Evolutionary conservation across 2,329 filamentous ascomycete species (phyloP).

Genomic region (Pleomassaria siparia): DNA sequence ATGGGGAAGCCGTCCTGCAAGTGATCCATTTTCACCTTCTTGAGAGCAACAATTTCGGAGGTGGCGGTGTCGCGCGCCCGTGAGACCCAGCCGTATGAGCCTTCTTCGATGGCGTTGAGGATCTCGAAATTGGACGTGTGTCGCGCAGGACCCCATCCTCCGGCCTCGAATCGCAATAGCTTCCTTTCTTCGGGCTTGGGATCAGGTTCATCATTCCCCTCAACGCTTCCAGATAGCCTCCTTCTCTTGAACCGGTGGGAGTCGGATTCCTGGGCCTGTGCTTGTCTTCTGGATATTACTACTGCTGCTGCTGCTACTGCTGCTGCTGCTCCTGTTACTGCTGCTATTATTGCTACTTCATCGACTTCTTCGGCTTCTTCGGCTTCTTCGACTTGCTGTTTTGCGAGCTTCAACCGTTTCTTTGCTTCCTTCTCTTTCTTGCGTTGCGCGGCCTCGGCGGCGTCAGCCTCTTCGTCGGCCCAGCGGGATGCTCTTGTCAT

Average conservation of each 20-base stretch:
- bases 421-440: conserved; percentile 88
- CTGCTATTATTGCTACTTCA: conserved; percentile 31
- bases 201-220: conserved; percentile 3
- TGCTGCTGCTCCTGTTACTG: no score
- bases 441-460: conserved; percentile 68
- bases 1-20: conserved; percentile 80
- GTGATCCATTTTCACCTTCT: conserved; percentile 85
- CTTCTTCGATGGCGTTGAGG: conserved; percentile 96
- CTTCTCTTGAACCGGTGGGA: conserved; percentile 57
- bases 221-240: conserved; percentile 56
- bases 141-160: conserved; percentile 69
- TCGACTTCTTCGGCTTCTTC: conserved; percentile 36
- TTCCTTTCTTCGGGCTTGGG: conserved; percentile 46
- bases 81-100: conserved; percentile 92
- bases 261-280: conserved; percentile 21
- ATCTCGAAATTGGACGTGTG: conserved; percentile 88
- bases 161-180: conserved; percentile 71
- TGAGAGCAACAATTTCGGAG: conserved; percentile 83
- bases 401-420: conserved; percentile 79
- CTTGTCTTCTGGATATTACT: no score
- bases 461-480: conserved; percentile 82
- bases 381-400: conserved; percentile 68
- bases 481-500: conserved; percentile 72
- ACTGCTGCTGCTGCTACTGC: no score
- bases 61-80: conserved; percentile 74